Percentiles rank a stretch among this genome's conserved stretches.
These are phyloP conservation scores for Aphanomyces stellatus DNA, from an alignment of 352 stramenopile genomes.

Conservation along the genomic window DNA sequence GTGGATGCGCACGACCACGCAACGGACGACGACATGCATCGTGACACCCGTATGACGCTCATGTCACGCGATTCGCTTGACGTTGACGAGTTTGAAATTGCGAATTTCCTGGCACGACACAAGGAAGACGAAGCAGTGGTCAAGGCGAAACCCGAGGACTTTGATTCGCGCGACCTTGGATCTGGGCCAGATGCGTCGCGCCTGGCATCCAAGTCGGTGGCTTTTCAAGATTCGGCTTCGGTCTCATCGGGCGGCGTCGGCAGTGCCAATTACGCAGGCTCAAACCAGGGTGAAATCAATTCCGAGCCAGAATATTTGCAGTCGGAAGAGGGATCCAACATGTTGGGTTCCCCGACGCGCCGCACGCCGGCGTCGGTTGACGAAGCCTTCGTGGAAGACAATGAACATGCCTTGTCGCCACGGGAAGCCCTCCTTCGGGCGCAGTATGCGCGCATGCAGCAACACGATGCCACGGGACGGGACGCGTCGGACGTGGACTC, in stretches of 20 bases:
- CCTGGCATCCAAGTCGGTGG: background rate
- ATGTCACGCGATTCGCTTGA: constrained; percentile 15
- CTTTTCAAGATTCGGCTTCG: background rate
- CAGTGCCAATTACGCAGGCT: too few relatives aligned
- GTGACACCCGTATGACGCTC: background rate
- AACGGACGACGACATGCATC: background rate
- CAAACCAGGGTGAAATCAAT: too few relatives aligned
- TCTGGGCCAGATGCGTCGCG: background rate
- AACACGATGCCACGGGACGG: too few relatives aligned
- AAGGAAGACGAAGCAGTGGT: background rate
- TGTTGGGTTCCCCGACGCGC: background rate
- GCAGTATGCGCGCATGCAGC: background rate
- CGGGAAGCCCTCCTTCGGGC: background rate
- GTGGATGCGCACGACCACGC: background rate
- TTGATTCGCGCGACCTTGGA: background rate
- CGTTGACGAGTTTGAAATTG: background rate
- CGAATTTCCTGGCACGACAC: constrained; percentile 8
- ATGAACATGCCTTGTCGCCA: background rate
- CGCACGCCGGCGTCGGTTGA: background rate
- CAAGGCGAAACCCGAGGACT: background rate
- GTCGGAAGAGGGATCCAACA: too few relatives aligned
- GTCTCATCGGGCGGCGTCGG: background rate
- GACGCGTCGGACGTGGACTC: too few relatives aligned
- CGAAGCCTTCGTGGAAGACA: background rate
- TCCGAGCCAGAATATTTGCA: too few relatives aligned